Conservation (phyloP, 129 eudicot genomes). For the Oenanthe sinensis region DNA sequence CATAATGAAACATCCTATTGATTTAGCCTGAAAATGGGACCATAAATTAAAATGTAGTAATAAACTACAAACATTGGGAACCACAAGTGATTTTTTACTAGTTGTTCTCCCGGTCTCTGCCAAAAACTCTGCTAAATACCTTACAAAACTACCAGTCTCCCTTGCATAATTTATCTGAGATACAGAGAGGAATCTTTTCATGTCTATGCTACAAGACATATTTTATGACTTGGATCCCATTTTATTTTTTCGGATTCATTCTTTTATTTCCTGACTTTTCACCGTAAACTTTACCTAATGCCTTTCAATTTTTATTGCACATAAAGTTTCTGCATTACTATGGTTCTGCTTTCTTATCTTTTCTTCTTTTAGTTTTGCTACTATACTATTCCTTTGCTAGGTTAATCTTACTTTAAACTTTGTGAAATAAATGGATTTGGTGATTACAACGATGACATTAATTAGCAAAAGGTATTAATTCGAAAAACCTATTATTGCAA, state of each 20-base stretch:
- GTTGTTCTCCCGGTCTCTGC: constrained; percentile 3
- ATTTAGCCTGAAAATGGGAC: background rate
- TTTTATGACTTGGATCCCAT: constrained; percentile 38
- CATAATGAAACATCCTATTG: background rate
- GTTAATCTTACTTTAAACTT: background rate
- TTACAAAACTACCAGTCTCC: background rate
- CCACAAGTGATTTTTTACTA: constrained; percentile 8
- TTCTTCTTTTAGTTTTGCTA: background rate
- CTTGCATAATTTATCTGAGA: constrained; percentile 4
- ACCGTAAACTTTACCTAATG: background rate
- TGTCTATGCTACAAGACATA: constrained; percentile 46
- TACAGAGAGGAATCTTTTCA: constrained; percentile 32
- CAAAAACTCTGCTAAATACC: constrained; percentile 9
- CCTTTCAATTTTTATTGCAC: background rate
- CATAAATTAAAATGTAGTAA: background rate
- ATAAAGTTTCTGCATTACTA: background rate
- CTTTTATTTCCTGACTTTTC: constrained; percentile 11
- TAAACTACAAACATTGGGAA: constrained; percentile 2
- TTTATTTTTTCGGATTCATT: constrained; percentile 10
- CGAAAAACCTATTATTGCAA: background rate
- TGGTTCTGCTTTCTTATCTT: background rate
- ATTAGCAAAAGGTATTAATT: background rate
- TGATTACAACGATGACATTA: background rate
- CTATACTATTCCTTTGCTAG: background rate
- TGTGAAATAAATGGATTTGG: background rate